Conservation (phyloP, 1,284 basidiomycete species). For the Puccinia polysora region DNA sequence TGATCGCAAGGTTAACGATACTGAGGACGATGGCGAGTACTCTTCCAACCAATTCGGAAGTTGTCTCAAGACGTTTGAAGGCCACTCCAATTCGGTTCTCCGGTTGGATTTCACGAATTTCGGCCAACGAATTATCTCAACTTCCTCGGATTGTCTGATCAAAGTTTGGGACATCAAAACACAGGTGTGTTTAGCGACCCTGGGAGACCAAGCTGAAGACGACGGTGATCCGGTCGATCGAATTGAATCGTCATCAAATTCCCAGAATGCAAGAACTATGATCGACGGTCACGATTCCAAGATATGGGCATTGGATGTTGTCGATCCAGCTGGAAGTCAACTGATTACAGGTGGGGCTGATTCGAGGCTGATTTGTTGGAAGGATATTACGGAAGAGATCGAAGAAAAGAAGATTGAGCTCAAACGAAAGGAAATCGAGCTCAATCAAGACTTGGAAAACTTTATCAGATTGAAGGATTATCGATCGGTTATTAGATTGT, state of each 20-base stretch:
- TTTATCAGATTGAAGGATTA: slow-evolving; percentile 84
- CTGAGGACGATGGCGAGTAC: slow-evolving; percentile 30
- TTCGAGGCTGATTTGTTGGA: slow-evolving; percentile 86
- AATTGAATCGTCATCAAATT: not conserved
- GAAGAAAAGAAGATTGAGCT: slow-evolving; percentile 67
- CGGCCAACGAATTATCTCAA: slow-evolving; percentile 80
- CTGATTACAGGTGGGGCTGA: slow-evolving; percentile 92
- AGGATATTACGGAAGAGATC: slow-evolving; percentile 78
- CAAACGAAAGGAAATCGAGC: slow-evolving; percentile 67
- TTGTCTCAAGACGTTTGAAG: slow-evolving; percentile 71
- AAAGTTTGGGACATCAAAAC: slow-evolving; percentile 91
- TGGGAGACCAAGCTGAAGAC: slow-evolving; percentile 83
- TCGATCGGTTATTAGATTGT: slow-evolving; percentile 79
- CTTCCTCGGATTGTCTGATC: slow-evolving; percentile 86
- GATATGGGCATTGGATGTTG: slow-evolving; percentile 88
- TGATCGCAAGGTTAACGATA: slow-evolving; percentile 76
- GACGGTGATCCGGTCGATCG: slow-evolving; percentile 56
- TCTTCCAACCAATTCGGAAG: no score
- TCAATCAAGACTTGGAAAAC: slow-evolving; percentile 94
- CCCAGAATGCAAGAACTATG: slow-evolving; percentile 16
- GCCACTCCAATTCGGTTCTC: slow-evolving; percentile 94
- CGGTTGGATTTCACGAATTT: slow-evolving; percentile 79
- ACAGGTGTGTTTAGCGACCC: slow-evolving; percentile 77
- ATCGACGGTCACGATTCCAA: slow-evolving; percentile 51
- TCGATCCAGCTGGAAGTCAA: slow-evolving; percentile 64